These are phyloP conservation scores for Chaetoscypha palmicola DNA, from an alignment of 2,329 filamentous ascomycete species.

Conservation along the genomic window DNA sequence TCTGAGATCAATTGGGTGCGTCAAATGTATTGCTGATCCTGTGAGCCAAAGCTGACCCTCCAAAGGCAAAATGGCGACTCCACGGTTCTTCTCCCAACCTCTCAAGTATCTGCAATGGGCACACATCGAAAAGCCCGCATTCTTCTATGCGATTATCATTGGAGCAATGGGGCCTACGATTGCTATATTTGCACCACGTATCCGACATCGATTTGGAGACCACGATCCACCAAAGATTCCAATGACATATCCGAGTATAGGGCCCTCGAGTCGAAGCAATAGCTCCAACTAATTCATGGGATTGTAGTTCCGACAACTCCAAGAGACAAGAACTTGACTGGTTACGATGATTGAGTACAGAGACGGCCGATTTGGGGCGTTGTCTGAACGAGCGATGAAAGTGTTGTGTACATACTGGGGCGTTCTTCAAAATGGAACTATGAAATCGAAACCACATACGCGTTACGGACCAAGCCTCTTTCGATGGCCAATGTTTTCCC, in stretches of 20 bases:
- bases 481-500: no score
- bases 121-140: slow-evolving; percentile 77
- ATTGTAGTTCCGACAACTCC: slow-evolving; percentile 17
- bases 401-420: slow-evolving; percentile 6
- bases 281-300: not conserved
- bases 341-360: slow-evolving; percentile 6
- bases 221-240: slow-evolving; percentile 66
- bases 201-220: slow-evolving; percentile 68
- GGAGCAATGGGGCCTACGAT: slow-evolving; percentile 65
- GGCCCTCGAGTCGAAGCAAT: not conserved
- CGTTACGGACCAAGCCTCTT: no score
- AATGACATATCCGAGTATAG: slow-evolving; percentile 78
- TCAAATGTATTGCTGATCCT: slow-evolving; percentile 1
- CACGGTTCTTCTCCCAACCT: slow-evolving; percentile 78
- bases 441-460: no score
- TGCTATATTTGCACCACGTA: slow-evolving; percentile 64
- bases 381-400: not conserved
- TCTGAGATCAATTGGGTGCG: slow-evolving; percentile 32
- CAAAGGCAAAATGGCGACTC: slow-evolving; percentile 55
- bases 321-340: slow-evolving; percentile 8
- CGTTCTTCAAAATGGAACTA: slow-evolving; percentile 9
- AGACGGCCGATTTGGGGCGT: not conserved
- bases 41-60: no score
- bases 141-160: slow-evolving; percentile 79
- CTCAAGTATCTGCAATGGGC: slow-evolving; percentile 84